Base-by-base conservation (phyloP, 1,284 basidiomycete genomes). In the Hymenochaete sp. region DNA sequence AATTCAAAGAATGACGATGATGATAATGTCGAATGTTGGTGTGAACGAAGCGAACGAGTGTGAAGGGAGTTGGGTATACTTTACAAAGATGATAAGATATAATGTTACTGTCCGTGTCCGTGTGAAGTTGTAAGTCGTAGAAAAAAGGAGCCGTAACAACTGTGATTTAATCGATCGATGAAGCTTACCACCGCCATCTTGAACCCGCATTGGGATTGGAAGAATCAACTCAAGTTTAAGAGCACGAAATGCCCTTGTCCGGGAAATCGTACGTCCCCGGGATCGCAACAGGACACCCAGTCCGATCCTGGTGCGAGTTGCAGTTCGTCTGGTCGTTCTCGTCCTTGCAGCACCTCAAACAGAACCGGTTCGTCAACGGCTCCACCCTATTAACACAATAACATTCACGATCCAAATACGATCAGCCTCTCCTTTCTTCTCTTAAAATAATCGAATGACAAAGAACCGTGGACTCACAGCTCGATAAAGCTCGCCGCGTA, bases 401-500 rank as follows among this genome's bases (percentile, higher is more conserved):
- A 33, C 10, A 26, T 35, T 24, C 19, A 48, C 26, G 38, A 42
- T 27, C 21, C 18, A 24, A 22, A 31, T n/a, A n/a, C 14, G 47
- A 19, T 31, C n/a, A 16, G 8, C 4, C 3, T 39, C 24, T 31
- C 13, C 31, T 31, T 31, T 44, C 33, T 33, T 22, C n/a, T n/a
- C n/a, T n/a, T n/a, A n/a, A n/a, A n/a, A n/a, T n/a, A n/a, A n/a
- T n/a, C n/a, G n/a, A n/a, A n/a, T 6, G 19, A 40, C 16, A 35
- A 21, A 7, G 4, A n/a, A 36, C 40, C 19, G 0, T 27, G 47
- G 16, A 57, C 68, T 56, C 50, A 74, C 73, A 64, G 62, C 53
- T 73, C 62, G 37, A 74, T 72, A 51, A 74, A 75, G 48, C 73
- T 73, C 38, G 70, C 70, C 4, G 64, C 71, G 42, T 66, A 68